Evolutionary conservation across 2,329 filamentous ascomycete species (phyloP), one percentile per base, ranked within the genome.

Genomic region (Paraconiothyrium sp.): DNA sequence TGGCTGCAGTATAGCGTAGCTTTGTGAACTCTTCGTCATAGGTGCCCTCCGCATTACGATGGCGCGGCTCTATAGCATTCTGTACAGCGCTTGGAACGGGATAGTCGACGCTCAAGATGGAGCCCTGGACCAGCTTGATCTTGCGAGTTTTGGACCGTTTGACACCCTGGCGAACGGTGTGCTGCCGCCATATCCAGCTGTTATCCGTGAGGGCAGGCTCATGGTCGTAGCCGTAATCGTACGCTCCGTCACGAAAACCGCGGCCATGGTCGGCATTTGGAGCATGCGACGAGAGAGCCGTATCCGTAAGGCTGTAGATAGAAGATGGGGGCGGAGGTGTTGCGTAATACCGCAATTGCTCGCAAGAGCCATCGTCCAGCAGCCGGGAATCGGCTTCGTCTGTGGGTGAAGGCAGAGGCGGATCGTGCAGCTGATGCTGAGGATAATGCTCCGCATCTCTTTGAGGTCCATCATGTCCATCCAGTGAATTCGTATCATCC

Each of bases 121-220:
- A 93, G 73, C 94, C 94, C 82, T 97, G 93, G n/a, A 95, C 92
- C 61, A 97, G 90, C 86, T 97, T 97, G 79, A 97, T 91, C 82
- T 97, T 97, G 81, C 94, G 88, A 59, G 94, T 97, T 61, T 92
- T 91, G 83, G 92, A 95, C 69, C 94, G 92, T 82, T 93, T 93
- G 70, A 98, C 84, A 43, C 89, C 90, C 89, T 69, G 91, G 89
- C n/a, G 69, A 67, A 10, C 69, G 71, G 44, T 78, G 75, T 56
- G 78, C 77, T 39, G 69, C 69, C 65, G 76, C 69, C 82, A 96
- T 92, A 79, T 94, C 87, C 80, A 91, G 88, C 69, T 88, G 80
- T 89, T 89, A 90, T 79, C 43, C 30, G 46, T 48, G 59, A 78
- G 72, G 13, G 79, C 81, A 11, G 84, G 81, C 62, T 83, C 83